Percentiles rank a stretch among this genome's conserved stretches.
Conservation (phyloP, 2,329 filamentous ascomycete genomes). For the Pseudogymnoascus sp. region DNA sequence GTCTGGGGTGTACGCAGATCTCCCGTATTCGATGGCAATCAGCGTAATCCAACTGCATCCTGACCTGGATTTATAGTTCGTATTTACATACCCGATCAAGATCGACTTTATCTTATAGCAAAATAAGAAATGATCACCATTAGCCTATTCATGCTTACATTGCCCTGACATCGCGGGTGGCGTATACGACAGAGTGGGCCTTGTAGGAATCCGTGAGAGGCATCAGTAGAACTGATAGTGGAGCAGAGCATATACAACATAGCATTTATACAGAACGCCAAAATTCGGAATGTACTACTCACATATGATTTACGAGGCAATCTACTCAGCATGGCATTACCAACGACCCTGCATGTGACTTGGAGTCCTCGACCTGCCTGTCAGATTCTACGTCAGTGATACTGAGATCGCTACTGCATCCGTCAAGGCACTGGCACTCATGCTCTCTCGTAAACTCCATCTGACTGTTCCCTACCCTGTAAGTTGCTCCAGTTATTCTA, state of each 20-base stretch:
- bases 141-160: background rate
- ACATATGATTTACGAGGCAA: background rate
- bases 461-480: background rate
- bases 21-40: background rate
- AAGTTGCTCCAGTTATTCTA: background rate
- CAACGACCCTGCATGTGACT: background rate
- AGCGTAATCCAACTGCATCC: background rate
- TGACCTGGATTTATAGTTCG: background rate
- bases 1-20: background rate
- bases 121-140: background rate
- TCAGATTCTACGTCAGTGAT: background rate
- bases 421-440: background rate
- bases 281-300: background rate
- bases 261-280: background rate
- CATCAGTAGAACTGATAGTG: background rate
- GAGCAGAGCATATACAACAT: background rate
- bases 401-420: background rate
- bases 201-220: background rate
- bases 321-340: background rate
- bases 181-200: background rate
- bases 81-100: background rate
- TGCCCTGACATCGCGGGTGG: background rate
- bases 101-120: background rate
- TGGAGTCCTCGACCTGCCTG: background rate
- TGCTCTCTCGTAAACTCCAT: background rate